These are phyloP conservation scores for Colletotrichum simmondsii DNA, from an alignment of 2,329 filamentous ascomycete genomes.

Conservation along the genomic window DNA sequence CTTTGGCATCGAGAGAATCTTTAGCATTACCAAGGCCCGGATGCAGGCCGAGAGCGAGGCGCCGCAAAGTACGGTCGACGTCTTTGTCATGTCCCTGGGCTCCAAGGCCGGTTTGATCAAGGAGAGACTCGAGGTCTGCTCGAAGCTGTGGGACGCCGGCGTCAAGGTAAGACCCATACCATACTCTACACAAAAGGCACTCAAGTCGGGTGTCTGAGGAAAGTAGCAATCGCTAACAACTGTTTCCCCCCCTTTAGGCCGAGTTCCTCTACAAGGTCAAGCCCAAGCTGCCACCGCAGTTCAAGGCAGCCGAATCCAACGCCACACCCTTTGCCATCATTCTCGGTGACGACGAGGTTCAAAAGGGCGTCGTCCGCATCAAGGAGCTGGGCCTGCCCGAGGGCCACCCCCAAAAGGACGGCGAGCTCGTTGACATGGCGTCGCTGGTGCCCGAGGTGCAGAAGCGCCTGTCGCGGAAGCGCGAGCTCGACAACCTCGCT, in stretches of 20 bases:
- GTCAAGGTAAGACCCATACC: constrained; percentile 84
- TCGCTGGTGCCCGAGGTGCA: constrained; percentile 74
- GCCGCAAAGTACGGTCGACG: constrained; percentile 77
- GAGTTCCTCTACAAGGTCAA: constrained; percentile 93
- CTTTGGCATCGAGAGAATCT: constrained; percentile 95
- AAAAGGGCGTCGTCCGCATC: constrained; percentile 84
- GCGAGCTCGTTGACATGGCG: constrained; percentile 75
- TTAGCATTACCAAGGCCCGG: constrained; percentile 84
- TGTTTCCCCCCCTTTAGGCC: no score
- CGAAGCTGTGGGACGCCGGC: constrained; percentile 84
- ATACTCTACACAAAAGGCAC: no score
- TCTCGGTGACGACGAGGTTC: constrained; percentile 89
- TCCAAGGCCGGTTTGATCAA: constrained; percentile 83
- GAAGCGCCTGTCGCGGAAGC: constrained; percentile 53
- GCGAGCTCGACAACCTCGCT: constrained; percentile 55
- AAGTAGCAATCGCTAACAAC: no score
- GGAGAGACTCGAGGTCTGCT: constrained; percentile 85
- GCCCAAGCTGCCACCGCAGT: constrained; percentile 88
- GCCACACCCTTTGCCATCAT: constrained; percentile 89
- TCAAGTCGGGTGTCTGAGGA: no score
- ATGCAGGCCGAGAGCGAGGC: constrained; percentile 68
- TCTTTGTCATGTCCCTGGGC: constrained; percentile 95
- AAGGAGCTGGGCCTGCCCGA: constrained; percentile 82
- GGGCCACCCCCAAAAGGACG: constrained; percentile 91
- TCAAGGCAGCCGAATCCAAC: constrained; percentile 86